A percentile compares a stretch with the other conserved stretches of the same genome.
phyloP scores from a whole-genome alignment of 2,329 filamentous ascomycete genomes.

The Samsoniella hepiali region DNA sequence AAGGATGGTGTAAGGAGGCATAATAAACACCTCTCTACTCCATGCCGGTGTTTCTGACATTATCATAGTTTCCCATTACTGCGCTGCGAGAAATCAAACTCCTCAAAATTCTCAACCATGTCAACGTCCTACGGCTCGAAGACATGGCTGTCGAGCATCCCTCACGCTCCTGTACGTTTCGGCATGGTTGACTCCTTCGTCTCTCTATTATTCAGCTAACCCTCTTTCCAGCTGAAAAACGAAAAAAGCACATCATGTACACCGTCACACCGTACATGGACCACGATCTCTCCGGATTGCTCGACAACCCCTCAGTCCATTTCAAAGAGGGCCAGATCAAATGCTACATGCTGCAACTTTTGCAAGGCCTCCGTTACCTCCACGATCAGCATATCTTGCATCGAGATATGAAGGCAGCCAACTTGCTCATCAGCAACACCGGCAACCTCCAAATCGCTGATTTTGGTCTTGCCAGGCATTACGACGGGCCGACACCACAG shows the following conservation, averaged over 20 bases:
- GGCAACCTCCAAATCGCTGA: constrained; percentile 95
- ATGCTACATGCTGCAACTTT: constrained; percentile 91
- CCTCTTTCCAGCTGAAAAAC: constrained; percentile 60
- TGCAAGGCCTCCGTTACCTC: constrained; percentile 85
- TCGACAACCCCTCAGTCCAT: constrained; percentile 88
- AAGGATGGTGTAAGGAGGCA: constrained; percentile 74
- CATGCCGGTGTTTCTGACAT: constrained; percentile 21
- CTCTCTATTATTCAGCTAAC: background rate
- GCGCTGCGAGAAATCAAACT: constrained; percentile 97
- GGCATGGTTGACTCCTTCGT: background rate
- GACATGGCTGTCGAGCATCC: constrained; percentile 93
- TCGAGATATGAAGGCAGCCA: constrained; percentile 98
- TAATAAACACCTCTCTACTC: background rate
- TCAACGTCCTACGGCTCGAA: constrained; percentile 80
- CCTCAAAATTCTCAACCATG: constrained; percentile 88
- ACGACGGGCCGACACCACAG: constrained; percentile 77
- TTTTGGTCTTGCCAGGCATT: constrained; percentile 91
- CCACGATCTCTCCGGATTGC: constrained; percentile 92
- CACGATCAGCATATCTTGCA: constrained; percentile 89
- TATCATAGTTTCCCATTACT: constrained; percentile 84
- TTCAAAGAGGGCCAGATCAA: constrained; percentile 93
- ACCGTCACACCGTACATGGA: constrained; percentile 99
- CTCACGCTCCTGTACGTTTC: constrained; percentile 53
- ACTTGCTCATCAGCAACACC: constrained; percentile 90
- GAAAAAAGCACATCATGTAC: constrained; percentile 85